A percentile compares a stretch with the other conserved stretches of the same genome.
Conservation (phyloP, 305 asterid species). For the Fraxinus angustifolia region DNA sequence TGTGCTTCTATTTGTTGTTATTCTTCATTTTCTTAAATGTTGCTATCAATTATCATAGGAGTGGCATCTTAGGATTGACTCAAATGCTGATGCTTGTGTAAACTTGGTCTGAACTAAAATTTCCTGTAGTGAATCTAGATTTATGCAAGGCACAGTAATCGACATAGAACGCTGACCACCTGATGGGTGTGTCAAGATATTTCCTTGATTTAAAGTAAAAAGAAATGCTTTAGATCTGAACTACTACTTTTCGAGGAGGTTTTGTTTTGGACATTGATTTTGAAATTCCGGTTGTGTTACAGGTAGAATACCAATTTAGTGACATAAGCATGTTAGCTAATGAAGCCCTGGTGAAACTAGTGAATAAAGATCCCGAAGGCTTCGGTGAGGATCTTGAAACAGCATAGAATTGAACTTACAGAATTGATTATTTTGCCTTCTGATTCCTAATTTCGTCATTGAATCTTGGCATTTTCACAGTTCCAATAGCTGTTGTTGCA, state of each 20-base stretch:
- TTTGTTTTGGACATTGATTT: background rate
- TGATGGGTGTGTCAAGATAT: background rate
- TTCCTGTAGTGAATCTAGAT: background rate
- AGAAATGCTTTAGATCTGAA: background rate
- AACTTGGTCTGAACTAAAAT: background rate
- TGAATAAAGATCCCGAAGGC: slow-evolving; percentile 72
- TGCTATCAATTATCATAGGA: background rate
- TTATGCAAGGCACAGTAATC: background rate
- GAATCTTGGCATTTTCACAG: slow-evolving; percentile 37
- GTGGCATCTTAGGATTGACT: background rate
- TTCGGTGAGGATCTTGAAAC: slow-evolving; percentile 46
- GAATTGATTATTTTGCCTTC: background rate
- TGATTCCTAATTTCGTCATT: background rate
- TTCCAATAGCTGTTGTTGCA: slow-evolving; percentile 70
- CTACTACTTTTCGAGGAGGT: background rate
- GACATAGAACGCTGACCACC: background rate
- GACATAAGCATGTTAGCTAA: slow-evolving; percentile 91
- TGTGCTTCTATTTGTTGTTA: background rate
- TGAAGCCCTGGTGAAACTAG: slow-evolving; percentile 70
- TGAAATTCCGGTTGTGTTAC: background rate
- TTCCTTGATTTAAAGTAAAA: background rate
- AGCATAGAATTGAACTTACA: background rate
- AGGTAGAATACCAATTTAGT: slow-evolving; percentile 89
- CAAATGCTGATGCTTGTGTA: background rate
- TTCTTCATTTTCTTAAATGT: background rate